Base-by-base conservation (phyloP, 305 asterid genomes). In the Caryopteris hybrid region DNA sequence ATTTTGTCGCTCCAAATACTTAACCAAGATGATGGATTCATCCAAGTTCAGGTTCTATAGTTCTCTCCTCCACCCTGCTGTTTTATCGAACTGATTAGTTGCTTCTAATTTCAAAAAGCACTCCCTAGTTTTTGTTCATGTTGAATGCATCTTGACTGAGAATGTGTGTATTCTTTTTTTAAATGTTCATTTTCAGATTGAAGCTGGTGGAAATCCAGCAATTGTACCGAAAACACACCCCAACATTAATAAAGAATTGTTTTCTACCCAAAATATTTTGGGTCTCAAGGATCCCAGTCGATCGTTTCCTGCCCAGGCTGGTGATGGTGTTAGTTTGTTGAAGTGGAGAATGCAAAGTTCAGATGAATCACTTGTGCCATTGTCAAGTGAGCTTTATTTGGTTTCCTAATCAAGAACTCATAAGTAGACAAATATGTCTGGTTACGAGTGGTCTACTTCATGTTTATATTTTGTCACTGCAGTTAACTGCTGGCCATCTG, bases 401-500 rank as follows among this genome's bases (percentile, higher is more conserved):
- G n/a, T 38, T 10, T 39, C 69, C 70, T 33, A 33, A 34, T 1
- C 60, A 21, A 17, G 18, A 33, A 54, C 69, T 29, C 41, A 22
- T 23, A 25, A 61, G 10, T 12, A 54, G 10, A 33, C 21, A 60
- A 6, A 42, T 18, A n/a, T 10, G 42, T 22, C 20, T 0, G 8
- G 25, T 25, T 53, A 25, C 27, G 43, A 39, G 33, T 57, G 52
- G 58, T 31, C 18, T 53, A 12, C 39, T 52, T 39, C 29, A 60
- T 52, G 25, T 41, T 25, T 38, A 42, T 68, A 23, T 50, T 63
- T 31, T 64, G n/a, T 76, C 18, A 41, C 70, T 70, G 67, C 88
- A 91, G 97, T 88, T 72, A 91, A 79, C 81, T 91, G 97, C 84
- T 91, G 96, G 97, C 96, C 92, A 77, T 84, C 95, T 68, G 93